Evolutionary conservation across 495 filamentous ascomycete species (phyloP).

Genomic region (Echria macrotheca): DNA sequence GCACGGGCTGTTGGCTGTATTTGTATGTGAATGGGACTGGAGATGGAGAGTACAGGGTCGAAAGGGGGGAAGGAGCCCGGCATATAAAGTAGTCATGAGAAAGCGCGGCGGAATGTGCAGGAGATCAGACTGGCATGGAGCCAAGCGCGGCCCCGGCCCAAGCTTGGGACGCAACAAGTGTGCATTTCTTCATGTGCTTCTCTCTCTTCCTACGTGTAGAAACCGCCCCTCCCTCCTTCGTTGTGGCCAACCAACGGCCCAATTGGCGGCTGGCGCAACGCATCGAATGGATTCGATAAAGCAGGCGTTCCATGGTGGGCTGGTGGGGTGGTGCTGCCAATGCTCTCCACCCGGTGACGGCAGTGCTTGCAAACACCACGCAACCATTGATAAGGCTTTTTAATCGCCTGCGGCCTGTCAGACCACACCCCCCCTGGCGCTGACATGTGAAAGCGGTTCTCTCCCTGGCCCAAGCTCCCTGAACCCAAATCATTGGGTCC

Average conservation of each 20-base stretch:
- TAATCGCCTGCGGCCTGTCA: conserved; percentile 2
- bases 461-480: conserved; percentile 1
- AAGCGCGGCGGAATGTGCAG: no score
- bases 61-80: conserved; percentile 1
- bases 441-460: conserved; percentile 5
- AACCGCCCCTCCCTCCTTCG: no score
- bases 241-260: no score
- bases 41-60: not conserved
- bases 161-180: no score
- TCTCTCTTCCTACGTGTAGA: no score
- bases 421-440: not conserved
- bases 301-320: not conserved
- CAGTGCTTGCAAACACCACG: not conserved
- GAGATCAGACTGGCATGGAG: no score
- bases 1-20: no score
- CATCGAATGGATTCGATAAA: no score
- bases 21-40: not conserved
- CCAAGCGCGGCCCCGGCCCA: no score
- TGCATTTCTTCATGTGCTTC: no score
- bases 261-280: no score
- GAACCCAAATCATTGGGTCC: conserved; percentile 2
- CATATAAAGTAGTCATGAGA: no score
- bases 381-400: conserved; percentile 2
- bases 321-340: not conserved
- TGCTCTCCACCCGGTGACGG: not conserved